Percentiles rank a stretch among this genome's conserved stretches.
Conservation (phyloP, 1,284 basidiomycete genomes). For the Sporisorium scitamineum region DNA sequence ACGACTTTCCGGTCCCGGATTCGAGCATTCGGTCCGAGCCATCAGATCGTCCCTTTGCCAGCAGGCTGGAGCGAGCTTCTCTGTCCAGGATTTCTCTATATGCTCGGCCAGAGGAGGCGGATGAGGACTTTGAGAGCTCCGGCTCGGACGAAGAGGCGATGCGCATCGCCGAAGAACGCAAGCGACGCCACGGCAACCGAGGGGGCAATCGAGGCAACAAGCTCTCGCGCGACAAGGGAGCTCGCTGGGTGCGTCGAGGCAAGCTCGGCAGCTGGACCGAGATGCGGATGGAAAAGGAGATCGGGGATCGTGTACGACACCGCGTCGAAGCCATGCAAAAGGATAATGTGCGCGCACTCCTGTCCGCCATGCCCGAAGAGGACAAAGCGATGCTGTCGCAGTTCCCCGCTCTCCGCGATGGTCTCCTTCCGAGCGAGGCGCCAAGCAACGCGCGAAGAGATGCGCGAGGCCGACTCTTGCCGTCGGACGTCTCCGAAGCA, state of each 20-base stretch:
- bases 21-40: slow-evolving; percentile 49
- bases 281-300: slow-evolving; percentile 62
- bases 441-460: slow-evolving; percentile 24
- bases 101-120: slow-evolving; percentile 7
- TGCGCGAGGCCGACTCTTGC: slow-evolving; percentile 31
- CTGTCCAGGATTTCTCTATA: slow-evolving; percentile 28
- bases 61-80: slow-evolving; percentile 39
- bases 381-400: slow-evolving; percentile 46
- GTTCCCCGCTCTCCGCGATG: slow-evolving; percentile 37
- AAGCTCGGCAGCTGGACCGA: slow-evolving; percentile 66
- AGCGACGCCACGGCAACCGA: slow-evolving; percentile 42
- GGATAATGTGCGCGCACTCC: slow-evolving; percentile 56
- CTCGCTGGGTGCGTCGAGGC: slow-evolving; percentile 63
- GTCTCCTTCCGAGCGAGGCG: slow-evolving; percentile 32
- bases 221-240: slow-evolving; percentile 55
- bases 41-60: slow-evolving; percentile 35
- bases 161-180: slow-evolving; percentile 43
- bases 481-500: slow-evolving; percentile 46
- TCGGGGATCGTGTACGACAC: slow-evolving; percentile 50
- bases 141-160: slow-evolving; percentile 54
- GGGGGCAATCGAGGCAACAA: slow-evolving; percentile 66
- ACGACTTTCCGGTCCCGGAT: slow-evolving; percentile 44
- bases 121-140: slow-evolving; percentile 30
- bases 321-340: slow-evolving; percentile 57
- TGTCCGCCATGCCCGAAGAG: slow-evolving; percentile 49